Evolutionary conservation across 768 basidiomycete species (phyloP).

Genomic region (Naematelia encephala): DNA sequence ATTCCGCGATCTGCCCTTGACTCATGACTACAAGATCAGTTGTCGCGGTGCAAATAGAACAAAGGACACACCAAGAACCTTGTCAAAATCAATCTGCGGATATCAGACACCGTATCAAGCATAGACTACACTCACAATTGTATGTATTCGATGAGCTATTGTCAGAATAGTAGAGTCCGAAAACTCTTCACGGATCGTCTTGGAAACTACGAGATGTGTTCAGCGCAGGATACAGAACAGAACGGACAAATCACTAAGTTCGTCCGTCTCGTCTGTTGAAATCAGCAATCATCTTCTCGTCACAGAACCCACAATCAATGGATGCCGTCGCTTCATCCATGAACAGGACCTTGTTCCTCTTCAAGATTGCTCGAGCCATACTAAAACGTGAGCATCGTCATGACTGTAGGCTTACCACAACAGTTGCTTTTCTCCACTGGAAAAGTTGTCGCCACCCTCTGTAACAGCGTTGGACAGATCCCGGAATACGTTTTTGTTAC

Average conservation of each 20-base stretch:
- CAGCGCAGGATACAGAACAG: background rate
- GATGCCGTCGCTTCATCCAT: conserved; percentile 77
- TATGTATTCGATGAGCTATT: conserved; percentile 75
- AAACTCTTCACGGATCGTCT: conserved; percentile 55
- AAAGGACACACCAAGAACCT: conserved; percentile 43
- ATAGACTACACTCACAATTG: conserved; percentile 57
- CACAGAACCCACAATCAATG: conserved; percentile 58
- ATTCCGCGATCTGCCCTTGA: conserved; percentile 73
- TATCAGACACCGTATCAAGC: conserved; percentile 5
- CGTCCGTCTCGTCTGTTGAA: conserved; percentile 70
- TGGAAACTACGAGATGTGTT: conserved; percentile 32
- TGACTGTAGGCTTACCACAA: conserved; percentile 53
- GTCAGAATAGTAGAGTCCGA: conserved; percentile 76
- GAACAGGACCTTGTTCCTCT: conserved; percentile 69
- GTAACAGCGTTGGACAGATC: conserved; percentile 42
- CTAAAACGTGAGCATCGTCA: no score
- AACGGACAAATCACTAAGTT: conserved; percentile 62
- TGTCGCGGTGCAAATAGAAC: conserved; percentile 11
- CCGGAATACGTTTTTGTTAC: conserved; percentile 48
- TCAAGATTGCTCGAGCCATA: conserved; percentile 81
- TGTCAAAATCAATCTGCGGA: conserved; percentile 68
- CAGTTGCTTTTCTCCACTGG: conserved; percentile 69
- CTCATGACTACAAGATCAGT: conserved; percentile 54
- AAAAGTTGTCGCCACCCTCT: conserved; percentile 87
- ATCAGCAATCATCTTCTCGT: conserved; percentile 10